These are phyloP conservation scores for Microstegium vimineum DNA, from an alignment of 176 grass and related monocot genomes.

Conservation along the genomic window DNA sequence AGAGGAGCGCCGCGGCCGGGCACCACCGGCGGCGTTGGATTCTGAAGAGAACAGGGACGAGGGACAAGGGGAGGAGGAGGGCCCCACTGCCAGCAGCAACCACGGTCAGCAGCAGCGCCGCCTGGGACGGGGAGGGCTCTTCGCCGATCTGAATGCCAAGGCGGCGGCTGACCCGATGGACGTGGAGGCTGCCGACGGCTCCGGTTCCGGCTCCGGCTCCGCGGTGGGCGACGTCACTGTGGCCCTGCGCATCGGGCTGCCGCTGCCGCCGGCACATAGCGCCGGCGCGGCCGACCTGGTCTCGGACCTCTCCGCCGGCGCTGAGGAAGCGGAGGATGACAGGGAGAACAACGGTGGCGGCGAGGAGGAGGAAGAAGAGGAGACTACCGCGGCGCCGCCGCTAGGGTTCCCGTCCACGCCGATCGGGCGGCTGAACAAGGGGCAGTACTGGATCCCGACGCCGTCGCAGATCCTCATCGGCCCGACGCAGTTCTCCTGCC, in stretches of 20 bases:
- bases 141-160: conserved; percentile 41
- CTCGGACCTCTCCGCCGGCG: conserved; percentile 21
- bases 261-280: conserved; percentile 10
- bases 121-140: not conserved
- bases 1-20: not conserved
- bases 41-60: not conserved
- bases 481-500: conserved; percentile 90
- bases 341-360: not conserved
- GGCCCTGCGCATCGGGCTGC: conserved; percentile 74
- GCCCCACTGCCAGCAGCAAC: not conserved
- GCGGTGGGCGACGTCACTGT: conserved; percentile 47
- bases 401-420: conserved; percentile 61
- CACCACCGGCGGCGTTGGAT: not conserved
- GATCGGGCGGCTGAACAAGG: conserved; percentile 67
- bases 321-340: not conserved
- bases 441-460: conserved; percentile 96
- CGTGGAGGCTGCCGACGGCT: conserved; percentile 2
- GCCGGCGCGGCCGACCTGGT: conserved; percentile 43
- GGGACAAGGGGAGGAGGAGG: not conserved
- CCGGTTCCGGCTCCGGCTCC: not conserved
- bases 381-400: conserved; percentile 16
- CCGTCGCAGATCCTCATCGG: conserved; percentile 93
- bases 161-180: conserved; percentile 45
- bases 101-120: not conserved
- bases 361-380: not conserved